Conservation (phyloP, 768 basidiomycete genomes). For the Lactarius trivialis region DNA sequence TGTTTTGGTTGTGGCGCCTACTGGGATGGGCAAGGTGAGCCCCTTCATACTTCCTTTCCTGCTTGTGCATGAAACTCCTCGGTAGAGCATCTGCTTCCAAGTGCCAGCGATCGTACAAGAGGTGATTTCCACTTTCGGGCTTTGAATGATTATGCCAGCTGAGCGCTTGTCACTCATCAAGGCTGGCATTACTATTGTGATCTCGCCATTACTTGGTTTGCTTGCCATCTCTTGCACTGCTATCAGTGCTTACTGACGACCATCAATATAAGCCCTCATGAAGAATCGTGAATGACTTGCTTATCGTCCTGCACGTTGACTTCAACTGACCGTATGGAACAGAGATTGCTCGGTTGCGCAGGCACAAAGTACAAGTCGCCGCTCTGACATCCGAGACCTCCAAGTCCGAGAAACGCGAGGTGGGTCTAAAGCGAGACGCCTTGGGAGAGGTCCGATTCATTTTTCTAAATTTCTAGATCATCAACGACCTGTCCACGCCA, state of each 20-base stretch:
- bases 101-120: conserved; percentile 65
- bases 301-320: background rate
- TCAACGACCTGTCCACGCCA: conserved; percentile 52
- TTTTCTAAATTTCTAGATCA: conserved; percentile 39
- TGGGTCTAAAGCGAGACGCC: conserved; percentile 25
- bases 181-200: conserved; percentile 66
- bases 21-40: conserved; percentile 81
- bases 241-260: background rate
- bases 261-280: conserved; percentile 54
- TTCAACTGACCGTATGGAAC: background rate
- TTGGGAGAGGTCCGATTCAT: background rate
- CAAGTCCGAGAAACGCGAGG: conserved; percentile 47
- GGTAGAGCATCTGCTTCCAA: conserved; percentile 79
- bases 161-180: background rate
- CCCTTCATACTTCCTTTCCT: background rate
- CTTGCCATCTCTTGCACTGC: background rate
- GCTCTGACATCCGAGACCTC: conserved; percentile 64
- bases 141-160: background rate
- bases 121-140: conserved; percentile 31
- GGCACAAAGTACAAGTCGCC: conserved; percentile 48
- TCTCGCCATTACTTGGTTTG: conserved; percentile 72
- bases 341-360: conserved; percentile 62
- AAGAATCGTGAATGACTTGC: conserved; percentile 58
- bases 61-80: background rate
- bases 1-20: conserved; percentile 76